Evolutionary conservation across 306 rosid genomes (phyloP), one percentile per base, ranked within the genome.

Genomic region (Sicyos baderoa): DNA sequence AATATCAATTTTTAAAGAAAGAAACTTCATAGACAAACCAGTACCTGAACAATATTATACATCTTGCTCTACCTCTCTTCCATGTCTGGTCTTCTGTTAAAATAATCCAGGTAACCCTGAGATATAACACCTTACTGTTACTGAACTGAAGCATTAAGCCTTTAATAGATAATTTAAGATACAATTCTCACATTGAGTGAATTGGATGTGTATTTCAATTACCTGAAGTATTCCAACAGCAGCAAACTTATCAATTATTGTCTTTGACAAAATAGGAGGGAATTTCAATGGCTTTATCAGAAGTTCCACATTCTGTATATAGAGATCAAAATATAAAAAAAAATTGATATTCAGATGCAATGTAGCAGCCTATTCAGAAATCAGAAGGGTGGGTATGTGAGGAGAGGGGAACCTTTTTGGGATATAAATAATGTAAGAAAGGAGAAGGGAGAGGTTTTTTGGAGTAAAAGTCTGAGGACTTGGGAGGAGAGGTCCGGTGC

Each of bases 161-260:
- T 3, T 25, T 11, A 4, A 51, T 69, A n/a, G 27, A 29, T 14
- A 44, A 2, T 50, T 69, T 54, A 16, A 49, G 42, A 66, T 42
- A 23, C 32, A 12, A 19, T 45, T 65, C 37, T 63, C 2, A 4
- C n/a, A 65, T 45, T 44, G 51, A 45, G 54, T 7, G 21, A 45
- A 45, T 6, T 65, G n/a, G 32, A 45, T 45, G 9, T 12, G 6
- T 35, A 45, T 65, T 65, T 65, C 3, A 45, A 59, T 62, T 77
- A 87, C 96, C 87, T 87, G 98, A 68, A 92, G 98, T 77, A 92
- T 89, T 79, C 93, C 95, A 64, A 88, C 97, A 37, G 98, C 97
- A 68, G 98, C 95, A 80, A 93, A 89, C 83, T 93, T 89, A 82
- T 93, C 97, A 16, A 72, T 9, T 19, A 89, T 82, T 22, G 91